A percentile compares a stretch with the other conserved stretches of the same genome.
Conservation (phyloP, 306 rosid species). For the Cucurbita pepo region DNA sequence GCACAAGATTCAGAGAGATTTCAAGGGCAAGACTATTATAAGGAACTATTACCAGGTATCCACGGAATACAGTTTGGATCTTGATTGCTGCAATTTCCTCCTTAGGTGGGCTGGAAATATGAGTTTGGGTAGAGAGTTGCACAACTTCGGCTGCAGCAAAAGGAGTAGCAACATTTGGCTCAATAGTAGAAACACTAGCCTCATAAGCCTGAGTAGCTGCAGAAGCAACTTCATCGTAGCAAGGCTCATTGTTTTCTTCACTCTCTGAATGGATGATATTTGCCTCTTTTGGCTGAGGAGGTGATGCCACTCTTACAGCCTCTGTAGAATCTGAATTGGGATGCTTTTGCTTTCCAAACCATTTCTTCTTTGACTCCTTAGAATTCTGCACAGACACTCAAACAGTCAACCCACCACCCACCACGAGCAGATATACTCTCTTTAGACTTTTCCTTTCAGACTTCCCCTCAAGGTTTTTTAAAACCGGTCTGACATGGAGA, state of each 20-base stretch:
- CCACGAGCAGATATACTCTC: no score
- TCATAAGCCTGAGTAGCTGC: conserved; percentile 9
- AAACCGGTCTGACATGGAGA: no score
- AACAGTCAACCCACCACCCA: background rate
- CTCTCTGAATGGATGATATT: conserved; percentile 30
- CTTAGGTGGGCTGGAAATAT: conserved; percentile 40
- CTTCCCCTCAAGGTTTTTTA: no score
- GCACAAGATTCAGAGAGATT: background rate
- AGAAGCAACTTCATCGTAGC: conserved; percentile 27
- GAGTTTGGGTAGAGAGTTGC: conserved; percentile 18
- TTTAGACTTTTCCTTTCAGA: no score
- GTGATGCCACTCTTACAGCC: conserved; percentile 24
- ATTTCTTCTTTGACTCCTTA: conserved; percentile 73
- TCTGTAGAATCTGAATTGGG: conserved; percentile 27
- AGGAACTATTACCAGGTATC: conserved; percentile 53
- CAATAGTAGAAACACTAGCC: conserved; percentile 3
- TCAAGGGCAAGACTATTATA: background rate
- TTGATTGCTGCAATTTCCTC: conserved; percentile 75
- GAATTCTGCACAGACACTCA: conserved; percentile 33
- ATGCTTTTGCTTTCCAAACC: conserved; percentile 83
- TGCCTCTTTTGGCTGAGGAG: conserved; percentile 37
- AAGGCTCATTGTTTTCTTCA: conserved; percentile 25
- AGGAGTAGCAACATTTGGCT: background rate
- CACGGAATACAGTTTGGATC: conserved; percentile 91
- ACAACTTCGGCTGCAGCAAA: background rate